A percentile compares a stretch with the other conserved stretches of the same genome.
phyloP scores from a whole-genome alignment of 208 protist genomes.

The Leishmania braziliensis region DNA sequence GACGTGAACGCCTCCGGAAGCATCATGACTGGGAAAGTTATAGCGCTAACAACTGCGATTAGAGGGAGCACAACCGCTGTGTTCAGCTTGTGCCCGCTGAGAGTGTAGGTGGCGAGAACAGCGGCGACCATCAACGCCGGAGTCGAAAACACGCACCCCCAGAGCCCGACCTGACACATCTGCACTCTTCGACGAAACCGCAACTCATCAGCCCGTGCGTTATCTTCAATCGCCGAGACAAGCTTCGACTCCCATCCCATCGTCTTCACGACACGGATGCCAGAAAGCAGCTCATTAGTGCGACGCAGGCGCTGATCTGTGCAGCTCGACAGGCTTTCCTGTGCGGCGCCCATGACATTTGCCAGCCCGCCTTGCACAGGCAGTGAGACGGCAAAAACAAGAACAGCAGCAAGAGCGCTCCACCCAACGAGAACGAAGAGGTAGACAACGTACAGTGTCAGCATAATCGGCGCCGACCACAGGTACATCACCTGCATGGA shows the following conservation, averaged over 20 bases:
- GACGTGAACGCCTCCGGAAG: slow-evolving; percentile 62
- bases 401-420: slow-evolving; percentile 71
- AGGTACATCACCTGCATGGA: slow-evolving; percentile 40
- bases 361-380: slow-evolving; percentile 69
- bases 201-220: slow-evolving; percentile 49
- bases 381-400: slow-evolving; percentile 58
- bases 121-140: slow-evolving; percentile 51
- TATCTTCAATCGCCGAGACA: slow-evolving; percentile 32
- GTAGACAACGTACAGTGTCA: slow-evolving; percentile 52
- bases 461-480: slow-evolving; percentile 63
- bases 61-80: slow-evolving; percentile 81
- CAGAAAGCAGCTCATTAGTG: slow-evolving; percentile 91
- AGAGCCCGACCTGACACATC: slow-evolving; percentile 21
- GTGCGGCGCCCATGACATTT: slow-evolving; percentile 25
- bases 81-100: slow-evolving; percentile 52
- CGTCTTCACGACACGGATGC: slow-evolving; percentile 93
- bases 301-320: slow-evolving; percentile 88
- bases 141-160: slow-evolving; percentile 47
- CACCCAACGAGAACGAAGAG: slow-evolving; percentile 68
- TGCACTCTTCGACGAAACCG: slow-evolving; percentile 29
- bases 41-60: slow-evolving; percentile 73
- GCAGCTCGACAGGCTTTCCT: slow-evolving; percentile 24
- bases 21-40: slow-evolving; percentile 81
- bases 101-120: slow-evolving; percentile 49
- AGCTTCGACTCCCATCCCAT: slow-evolving; percentile 91